A percentile compares a stretch with the other conserved stretches of the same genome.
phyloP scores from a whole-genome alignment of 78 protist species.

The Anaeramoeba flamelloides region DNA sequence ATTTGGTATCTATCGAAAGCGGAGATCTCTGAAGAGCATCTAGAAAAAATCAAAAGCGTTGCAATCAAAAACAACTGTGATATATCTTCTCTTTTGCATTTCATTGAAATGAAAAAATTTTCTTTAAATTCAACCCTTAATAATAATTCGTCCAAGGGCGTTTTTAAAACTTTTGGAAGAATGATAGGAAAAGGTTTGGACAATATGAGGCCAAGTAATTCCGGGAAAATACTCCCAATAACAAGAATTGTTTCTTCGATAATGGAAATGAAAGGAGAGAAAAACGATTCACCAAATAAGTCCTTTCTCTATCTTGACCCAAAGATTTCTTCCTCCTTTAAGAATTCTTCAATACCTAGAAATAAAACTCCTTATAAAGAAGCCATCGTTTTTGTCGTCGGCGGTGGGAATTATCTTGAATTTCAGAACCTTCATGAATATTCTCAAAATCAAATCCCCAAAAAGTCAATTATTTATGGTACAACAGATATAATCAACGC shows the following conservation, averaged over 20 bases:
- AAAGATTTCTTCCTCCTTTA: no score
- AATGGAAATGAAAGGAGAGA: slow-evolving; percentile 30
- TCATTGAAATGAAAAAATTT: not conserved
- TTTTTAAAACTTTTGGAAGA: no score
- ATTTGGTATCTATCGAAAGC: slow-evolving; percentile 30
- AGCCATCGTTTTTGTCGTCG: slow-evolving; percentile 65
- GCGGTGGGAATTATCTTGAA: slow-evolving; percentile 79
- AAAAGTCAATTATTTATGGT: not conserved
- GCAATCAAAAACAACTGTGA: not conserved
- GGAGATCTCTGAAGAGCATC: slow-evolving; percentile 10
- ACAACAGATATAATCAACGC: not conserved
- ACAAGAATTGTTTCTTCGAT: slow-evolving; percentile 40
- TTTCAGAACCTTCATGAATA: slow-evolving; percentile 41
- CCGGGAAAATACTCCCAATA: not conserved
- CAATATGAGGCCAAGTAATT: not conserved
- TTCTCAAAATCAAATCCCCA: slow-evolving; percentile 1
- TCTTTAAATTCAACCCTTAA: no score
- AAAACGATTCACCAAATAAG: slow-evolving; percentile 9
- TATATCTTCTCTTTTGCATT: not conserved
- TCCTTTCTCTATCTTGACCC: slow-evolving; percentile 47
- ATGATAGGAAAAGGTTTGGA: no score
- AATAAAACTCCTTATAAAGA: slow-evolving; percentile 36
- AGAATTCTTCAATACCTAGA: no score
- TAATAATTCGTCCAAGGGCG: no score
- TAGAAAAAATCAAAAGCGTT: slow-evolving; percentile 15